Evolutionary conservation across 1,284 basidiomycete species (phyloP), one percentile per base, ranked within the genome.

Genomic region (Cryptococcus deneoformans): DNA sequence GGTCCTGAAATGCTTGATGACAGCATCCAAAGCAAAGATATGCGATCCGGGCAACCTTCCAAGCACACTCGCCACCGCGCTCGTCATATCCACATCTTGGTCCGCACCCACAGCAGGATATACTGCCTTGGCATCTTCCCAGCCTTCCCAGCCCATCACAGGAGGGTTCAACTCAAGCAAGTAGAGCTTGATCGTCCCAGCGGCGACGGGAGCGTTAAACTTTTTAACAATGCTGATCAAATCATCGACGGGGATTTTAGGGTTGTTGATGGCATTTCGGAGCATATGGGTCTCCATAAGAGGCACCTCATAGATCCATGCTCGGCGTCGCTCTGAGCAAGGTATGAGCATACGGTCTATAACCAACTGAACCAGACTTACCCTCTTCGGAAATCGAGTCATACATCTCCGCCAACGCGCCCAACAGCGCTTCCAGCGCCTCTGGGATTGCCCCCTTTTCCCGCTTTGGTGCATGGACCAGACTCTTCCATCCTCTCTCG

Each of bases 291-390:
- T 83, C 36, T 86, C 85, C 3, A 84, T 80, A 24, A 97, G 82
- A 0, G 92, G 90, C 2, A 94, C 90, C 60, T 84, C 81, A 65
- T 96, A 95, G 60, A 97, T 90, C 94, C 93, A 97, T 1, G 86
- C 81, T 78, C 88, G 91, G 61, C 94, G 86, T 73, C 86, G 88
- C 75, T 95, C 94, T 86, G 68, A 38, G 20, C 3, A 14, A 16
- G 24, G 12, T 35, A 20, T 20, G 20, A 20, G 20, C 14, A 44
- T 14, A 14, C 12, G 46, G 35, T n/a, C n/a, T 51, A 5, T 24
- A 54, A 20, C 53, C 43, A 7, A 47, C 55, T 42, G 55, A 56
- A 16, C 4, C 1, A 16, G 5, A 78, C 84, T 70, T 58, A 87
- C 88, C 85, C 66, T 92, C 89, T 58, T 81, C 83, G 1, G 85